Conservation (phyloP, 345 rosid species). For the Eucalyptus globulus region DNA sequence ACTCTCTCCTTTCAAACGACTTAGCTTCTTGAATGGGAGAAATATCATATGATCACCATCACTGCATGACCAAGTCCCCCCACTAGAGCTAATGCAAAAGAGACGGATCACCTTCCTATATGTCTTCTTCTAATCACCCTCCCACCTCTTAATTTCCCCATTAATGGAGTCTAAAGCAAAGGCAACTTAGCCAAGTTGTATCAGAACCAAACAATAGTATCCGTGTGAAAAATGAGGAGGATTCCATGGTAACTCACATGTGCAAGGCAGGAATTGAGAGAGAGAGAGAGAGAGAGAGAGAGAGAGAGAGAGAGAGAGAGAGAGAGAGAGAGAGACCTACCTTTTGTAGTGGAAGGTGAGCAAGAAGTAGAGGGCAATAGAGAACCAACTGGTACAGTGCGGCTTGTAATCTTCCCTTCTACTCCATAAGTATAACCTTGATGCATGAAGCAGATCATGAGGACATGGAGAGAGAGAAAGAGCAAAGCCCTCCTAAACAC, state of each 20-base stretch:
- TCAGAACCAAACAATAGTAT: background rate
- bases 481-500: background rate
- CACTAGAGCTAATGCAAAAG: background rate
- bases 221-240: background rate
- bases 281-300: too few species aligned
- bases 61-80: background rate
- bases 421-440: background rate
- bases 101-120: background rate
- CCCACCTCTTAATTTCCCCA: background rate
- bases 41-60: background rate
- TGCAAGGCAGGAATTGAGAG: background rate
- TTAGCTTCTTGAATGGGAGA: background rate
- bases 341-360: background rate
- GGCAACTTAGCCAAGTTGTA: background rate
- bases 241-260: background rate
- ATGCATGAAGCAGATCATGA: background rate
- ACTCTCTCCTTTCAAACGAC: too few species aligned
- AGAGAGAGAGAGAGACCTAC: background rate
- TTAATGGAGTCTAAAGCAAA: background rate
- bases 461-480: background rate
- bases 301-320: too few species aligned
- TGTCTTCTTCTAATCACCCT: background rate
- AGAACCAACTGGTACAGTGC: background rate
- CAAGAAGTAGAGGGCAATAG: background rate
- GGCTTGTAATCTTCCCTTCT: background rate